phyloP scores from a whole-genome alignment of 148 eudicot species.

The Amaranthus hypochondriacus region DNA sequence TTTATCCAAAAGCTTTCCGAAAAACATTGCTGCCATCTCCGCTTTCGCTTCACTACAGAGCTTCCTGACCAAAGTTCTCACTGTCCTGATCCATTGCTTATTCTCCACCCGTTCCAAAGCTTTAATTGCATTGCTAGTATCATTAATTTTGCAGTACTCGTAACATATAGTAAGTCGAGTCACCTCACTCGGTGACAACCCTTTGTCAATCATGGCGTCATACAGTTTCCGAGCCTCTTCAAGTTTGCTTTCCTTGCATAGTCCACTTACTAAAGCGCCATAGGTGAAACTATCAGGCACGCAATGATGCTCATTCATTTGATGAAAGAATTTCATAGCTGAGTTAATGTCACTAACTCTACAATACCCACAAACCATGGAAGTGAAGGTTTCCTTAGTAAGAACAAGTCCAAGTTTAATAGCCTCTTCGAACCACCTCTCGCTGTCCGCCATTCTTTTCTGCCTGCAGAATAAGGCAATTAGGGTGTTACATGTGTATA shows the following conservation, averaged over 20 bases:
- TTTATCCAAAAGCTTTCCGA: conserved; percentile 57
- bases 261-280: conserved; percentile 80
- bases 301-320: conserved; percentile 64
- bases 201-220: conserved; percentile 56
- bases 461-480: conserved; percentile 56
- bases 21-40: conserved; percentile 58
- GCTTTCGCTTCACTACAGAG: conserved; percentile 80
- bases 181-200: conserved; percentile 76
- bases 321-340: conserved; percentile 47
- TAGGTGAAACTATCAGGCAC: conserved; percentile 69
- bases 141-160: conserved; percentile 62
- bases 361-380: conserved; percentile 82
- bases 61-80: conserved; percentile 69
- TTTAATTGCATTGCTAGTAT: conserved; percentile 35
- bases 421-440: conserved; percentile 55
- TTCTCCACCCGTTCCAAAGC: conserved; percentile 64
- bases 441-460: conserved; percentile 60
- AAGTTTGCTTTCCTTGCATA: conserved; percentile 66
- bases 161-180: conserved; percentile 76
- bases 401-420: conserved; percentile 53
- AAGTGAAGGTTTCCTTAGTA: conserved; percentile 71
- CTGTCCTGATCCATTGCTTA: conserved; percentile 69
- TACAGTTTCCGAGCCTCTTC: conserved; percentile 67
- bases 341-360: conserved; percentile 35
- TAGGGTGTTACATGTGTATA: conserved; percentile 59